Evolutionary conservation across 1,284 basidiomycete genomes (phyloP), one percentile per base, ranked within the genome.

Genomic region (Grifola frondosa): DNA sequence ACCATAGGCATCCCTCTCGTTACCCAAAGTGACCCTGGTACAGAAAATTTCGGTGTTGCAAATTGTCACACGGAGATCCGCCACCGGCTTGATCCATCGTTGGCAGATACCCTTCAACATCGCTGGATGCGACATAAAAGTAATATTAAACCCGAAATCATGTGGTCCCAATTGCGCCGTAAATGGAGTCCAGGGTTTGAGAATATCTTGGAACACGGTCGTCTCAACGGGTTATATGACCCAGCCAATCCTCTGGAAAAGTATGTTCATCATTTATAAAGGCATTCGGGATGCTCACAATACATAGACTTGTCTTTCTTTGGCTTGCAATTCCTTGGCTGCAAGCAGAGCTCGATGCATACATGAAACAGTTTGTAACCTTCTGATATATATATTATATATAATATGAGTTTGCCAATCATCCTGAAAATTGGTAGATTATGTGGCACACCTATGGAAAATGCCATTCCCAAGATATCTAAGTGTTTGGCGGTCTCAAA

Each of bases 321-420:
- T 71, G 60, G 59, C 34, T 71, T 17, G 58, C 56, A 12, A 65
- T 71, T 21, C 69, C 69, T 1, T 71, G 57, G 56, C 37, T 72
- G 8, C 69, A 73, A 40, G 13, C 9, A 0, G 65, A 71, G 43
- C 54, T 71, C 1, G 61, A 73, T 50, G 28, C 33, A 2, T 69
- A n/a, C n/a, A n/a, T n/a, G n/a, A n/a, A n/a, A n/a, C n/a, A n/a
- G n/a, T n/a, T n/a, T n/a, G n/a, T n/a, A n/a, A n/a, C n/a, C n/a
- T n/a, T n/a, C n/a, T n/a, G n/a, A n/a, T n/a, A n/a, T n/a, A n/a
- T n/a, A n/a, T n/a, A n/a, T n/a, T n/a, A n/a, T n/a, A n/a, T n/a
- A n/a, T n/a, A n/a, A n/a, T n/a, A n/a, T n/a, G n/a, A n/a, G n/a
- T n/a, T n/a, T n/a, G n/a, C n/a, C n/a, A n/a, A n/a, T n/a, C n/a